Percentiles rank a stretch among this genome's conserved stretches.
phyloP scores from a whole-genome alignment of 176 grass and related monocot species.

The Chrysopogon serrulatus region DNA sequence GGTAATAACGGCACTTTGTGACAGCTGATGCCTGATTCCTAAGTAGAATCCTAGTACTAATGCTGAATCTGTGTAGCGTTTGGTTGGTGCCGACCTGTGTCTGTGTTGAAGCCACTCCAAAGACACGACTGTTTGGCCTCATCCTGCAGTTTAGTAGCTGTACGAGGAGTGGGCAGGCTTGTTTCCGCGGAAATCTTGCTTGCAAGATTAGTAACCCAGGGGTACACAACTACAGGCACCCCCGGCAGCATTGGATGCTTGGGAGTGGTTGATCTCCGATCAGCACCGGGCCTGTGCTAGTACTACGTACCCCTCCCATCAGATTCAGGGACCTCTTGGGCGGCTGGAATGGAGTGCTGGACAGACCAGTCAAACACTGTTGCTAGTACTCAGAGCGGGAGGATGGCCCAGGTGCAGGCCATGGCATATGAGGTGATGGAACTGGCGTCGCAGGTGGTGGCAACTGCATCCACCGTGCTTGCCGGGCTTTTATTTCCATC shows the following conservation, averaged over 20 bases:
- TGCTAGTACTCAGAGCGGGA: background rate
- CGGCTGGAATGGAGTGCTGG: too few species aligned
- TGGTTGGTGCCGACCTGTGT: background rate
- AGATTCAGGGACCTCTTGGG: background rate
- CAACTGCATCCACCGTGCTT: slow-evolving; percentile 28
- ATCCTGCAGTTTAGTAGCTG: background rate
- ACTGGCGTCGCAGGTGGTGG: slow-evolving; percentile 24
- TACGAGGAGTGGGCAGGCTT: background rate
- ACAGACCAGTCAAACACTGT: slow-evolving; percentile 5
- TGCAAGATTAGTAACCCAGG: slow-evolving; percentile 25
- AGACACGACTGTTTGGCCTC: background rate
- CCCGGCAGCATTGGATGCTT: slow-evolving; percentile 36
- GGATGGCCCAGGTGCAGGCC: background rate
- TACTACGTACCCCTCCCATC: too few species aligned
- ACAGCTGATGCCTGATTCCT: slow-evolving; percentile 14
- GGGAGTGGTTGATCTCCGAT: background rate
- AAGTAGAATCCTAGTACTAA: slow-evolving; percentile 27
- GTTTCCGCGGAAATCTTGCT: slow-evolving; percentile 1
- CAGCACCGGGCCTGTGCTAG: background rate
- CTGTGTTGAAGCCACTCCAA: background rate
- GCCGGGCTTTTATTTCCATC: slow-evolving; percentile 13
- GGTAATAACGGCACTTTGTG: background rate
- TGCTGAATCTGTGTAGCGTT: background rate
- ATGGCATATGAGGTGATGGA: background rate
- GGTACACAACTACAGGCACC: background rate